Percentiles rank a stretch among this genome's conserved stretches.
These are phyloP conservation scores for Mycosphaerella arachidis DNA, from an alignment of 2,329 filamentous ascomycete species.

Conservation along the genomic window DNA sequence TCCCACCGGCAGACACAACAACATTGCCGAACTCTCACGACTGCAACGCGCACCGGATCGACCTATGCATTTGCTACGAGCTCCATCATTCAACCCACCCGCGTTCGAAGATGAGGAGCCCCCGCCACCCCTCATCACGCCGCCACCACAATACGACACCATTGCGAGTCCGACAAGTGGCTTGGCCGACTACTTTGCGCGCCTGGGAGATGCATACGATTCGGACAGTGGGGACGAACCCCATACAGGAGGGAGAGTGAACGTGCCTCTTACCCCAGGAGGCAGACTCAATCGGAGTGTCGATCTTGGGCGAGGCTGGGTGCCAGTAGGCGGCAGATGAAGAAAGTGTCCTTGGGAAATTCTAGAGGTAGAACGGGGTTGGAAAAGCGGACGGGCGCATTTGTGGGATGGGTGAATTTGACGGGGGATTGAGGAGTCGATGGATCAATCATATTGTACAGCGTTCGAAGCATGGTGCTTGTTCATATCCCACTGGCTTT, in stretches of 20 bases:
- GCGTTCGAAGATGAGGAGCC: constrained; percentile 78
- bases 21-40: constrained; percentile 32
- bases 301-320: constrained; percentile 54
- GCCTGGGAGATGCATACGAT: constrained; percentile 61
- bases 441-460: background rate
- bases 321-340: constrained; percentile 20
- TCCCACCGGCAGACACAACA: constrained; percentile 13
- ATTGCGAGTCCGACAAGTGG: constrained; percentile 68
- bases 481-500: background rate
- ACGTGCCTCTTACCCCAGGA: constrained; percentile 61
- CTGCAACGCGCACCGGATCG: constrained; percentile 41
- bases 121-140: constrained; percentile 69
- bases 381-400: background rate
- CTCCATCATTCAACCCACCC: constrained; percentile 82
- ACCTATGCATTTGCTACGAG: constrained; percentile 78
- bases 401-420: background rate
- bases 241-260: constrained; percentile 37
- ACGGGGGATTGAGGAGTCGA: background rate
- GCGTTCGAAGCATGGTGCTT: background rate
- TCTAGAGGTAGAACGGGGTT: background rate
- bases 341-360: background rate
- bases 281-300: constrained; percentile 60
- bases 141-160: constrained; percentile 77
- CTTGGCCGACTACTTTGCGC: constrained; percentile 80
- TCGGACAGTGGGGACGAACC: constrained; percentile 38